A percentile compares a stretch with the other conserved stretches of the same genome.
phyloP scores from a whole-genome alignment of 257 asterid genomes.

The Plantago ovata region DNA sequence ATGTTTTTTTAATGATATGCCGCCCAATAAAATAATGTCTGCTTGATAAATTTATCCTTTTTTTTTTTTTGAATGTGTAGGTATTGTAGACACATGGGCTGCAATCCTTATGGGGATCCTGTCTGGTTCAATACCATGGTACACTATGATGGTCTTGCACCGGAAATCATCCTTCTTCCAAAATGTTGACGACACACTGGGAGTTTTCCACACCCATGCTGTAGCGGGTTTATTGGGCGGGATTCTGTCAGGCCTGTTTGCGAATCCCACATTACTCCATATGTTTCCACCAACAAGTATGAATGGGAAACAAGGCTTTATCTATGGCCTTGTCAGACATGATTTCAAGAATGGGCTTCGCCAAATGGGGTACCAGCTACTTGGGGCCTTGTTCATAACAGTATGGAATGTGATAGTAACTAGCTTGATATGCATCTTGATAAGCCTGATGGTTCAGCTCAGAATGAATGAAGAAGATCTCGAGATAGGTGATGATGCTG shows the following conservation, averaged over 20 bases:
- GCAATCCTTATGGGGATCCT: conserved; percentile 62
- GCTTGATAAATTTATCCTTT: neutral
- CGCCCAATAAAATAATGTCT: neutral
- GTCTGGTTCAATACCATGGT: conserved; percentile 74
- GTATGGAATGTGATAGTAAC: conserved; percentile 47
- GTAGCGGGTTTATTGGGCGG: conserved; percentile 73
- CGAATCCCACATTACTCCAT: conserved; percentile 39
- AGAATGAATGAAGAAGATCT: conserved; percentile 57
- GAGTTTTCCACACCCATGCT: conserved; percentile 65
- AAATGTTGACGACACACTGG: conserved; percentile 61
- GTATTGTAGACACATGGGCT: conserved; percentile 76
- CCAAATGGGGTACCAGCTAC: conserved; percentile 45
- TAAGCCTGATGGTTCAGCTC: conserved; percentile 29
- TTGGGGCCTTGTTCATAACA: conserved; percentile 44
- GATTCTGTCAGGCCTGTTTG: conserved; percentile 57
- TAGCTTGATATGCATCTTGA: conserved; percentile 46
- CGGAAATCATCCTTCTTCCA: conserved; percentile 58
- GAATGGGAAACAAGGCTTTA: conserved; percentile 36
- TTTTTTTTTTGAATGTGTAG: conserved; percentile 18
- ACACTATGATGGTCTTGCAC: conserved; percentile 83
- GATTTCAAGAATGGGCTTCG: conserved; percentile 24
- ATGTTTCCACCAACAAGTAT: conserved; percentile 21
- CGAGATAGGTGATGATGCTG: conserved; percentile 54
- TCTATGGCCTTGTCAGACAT: conserved; percentile 36
- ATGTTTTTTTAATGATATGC: too few relatives aligned